These are phyloP conservation scores for Pseudogymnoascus sp. DNA, from an alignment of 2,329 filamentous ascomycete species.

Conservation along the genomic window DNA sequence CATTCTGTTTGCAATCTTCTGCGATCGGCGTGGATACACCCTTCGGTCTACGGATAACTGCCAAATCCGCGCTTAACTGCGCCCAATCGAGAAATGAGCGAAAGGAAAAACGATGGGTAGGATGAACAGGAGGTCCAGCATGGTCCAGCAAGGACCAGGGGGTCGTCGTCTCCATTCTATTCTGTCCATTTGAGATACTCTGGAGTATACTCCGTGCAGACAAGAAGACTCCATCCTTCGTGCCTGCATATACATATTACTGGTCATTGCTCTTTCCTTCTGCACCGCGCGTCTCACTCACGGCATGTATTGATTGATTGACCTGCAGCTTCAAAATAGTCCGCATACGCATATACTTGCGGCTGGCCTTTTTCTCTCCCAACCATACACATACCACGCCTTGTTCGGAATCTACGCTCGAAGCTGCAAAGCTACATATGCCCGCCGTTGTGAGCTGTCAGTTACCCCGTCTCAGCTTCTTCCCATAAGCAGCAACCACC, in stretches of 20 bases:
- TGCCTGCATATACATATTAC: conserved; percentile 7
- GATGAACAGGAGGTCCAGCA: not conserved
- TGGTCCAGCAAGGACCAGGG: not conserved
- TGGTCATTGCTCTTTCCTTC: not conserved
- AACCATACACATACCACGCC: not conserved
- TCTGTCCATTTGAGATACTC: not conserved
- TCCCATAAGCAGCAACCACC: not conserved
- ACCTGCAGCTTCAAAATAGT: not conserved
- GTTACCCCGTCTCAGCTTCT: not conserved
- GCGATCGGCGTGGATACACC: not conserved
- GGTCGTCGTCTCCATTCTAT: not conserved
- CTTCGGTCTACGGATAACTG: not conserved
- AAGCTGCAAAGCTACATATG: not conserved
- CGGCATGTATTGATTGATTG: not conserved
- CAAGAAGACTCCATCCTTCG: not conserved
- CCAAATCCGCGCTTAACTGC: conserved; percentile 1
- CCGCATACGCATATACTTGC: not conserved
- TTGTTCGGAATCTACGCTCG: not conserved
- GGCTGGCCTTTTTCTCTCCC: not conserved
- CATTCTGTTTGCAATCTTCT: conserved; percentile 4
- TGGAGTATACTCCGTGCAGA: not conserved
- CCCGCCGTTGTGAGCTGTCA: conserved; percentile 4
- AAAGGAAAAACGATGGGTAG: not conserved
- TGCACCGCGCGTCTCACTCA: not conserved
- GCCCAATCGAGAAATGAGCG: conserved; percentile 3